Evolutionary conservation across 169 alveolate species (phyloP).

Genomic region (Cryptosporidium parvum): DNA sequence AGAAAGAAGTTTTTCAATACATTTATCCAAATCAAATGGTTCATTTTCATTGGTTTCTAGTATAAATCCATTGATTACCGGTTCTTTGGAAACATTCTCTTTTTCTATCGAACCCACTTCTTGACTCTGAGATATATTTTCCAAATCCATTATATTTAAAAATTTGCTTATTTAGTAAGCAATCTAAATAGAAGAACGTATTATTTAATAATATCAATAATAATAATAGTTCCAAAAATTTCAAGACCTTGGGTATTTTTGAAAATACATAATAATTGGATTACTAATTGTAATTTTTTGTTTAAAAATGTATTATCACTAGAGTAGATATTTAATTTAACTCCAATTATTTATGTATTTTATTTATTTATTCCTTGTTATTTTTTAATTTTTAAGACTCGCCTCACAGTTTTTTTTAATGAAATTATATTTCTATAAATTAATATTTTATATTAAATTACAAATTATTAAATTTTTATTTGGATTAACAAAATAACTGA

Average conservation of each 20-base stretch:
- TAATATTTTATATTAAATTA: background rate
- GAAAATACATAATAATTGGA: background rate
- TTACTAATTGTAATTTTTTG: background rate
- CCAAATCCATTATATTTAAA: slow-evolving; percentile 22
- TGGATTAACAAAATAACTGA: background rate
- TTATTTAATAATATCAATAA: background rate
- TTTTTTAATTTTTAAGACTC: background rate
- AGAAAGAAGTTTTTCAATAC: slow-evolving; percentile 78
- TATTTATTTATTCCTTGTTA: background rate
- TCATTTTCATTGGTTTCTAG: slow-evolving; percentile 61
- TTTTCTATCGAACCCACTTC: background rate
- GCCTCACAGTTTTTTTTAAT: background rate
- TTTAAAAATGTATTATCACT: too few species aligned
- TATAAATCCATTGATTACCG: slow-evolving; percentile 53
- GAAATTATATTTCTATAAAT: background rate
- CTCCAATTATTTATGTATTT: background rate
- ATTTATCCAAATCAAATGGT: slow-evolving; percentile 76
- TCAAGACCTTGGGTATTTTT: background rate
- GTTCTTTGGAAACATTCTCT: slow-evolving; percentile 11
- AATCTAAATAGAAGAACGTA: background rate
- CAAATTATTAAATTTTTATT: background rate
- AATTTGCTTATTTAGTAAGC: background rate
- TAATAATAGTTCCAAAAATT: too few species aligned
- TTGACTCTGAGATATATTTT: slow-evolving; percentile 26
- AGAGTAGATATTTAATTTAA: background rate